phyloP scores from a whole-genome alignment of 2,329 filamentous ascomycete genomes.

The Paraphoma sp. region DNA sequence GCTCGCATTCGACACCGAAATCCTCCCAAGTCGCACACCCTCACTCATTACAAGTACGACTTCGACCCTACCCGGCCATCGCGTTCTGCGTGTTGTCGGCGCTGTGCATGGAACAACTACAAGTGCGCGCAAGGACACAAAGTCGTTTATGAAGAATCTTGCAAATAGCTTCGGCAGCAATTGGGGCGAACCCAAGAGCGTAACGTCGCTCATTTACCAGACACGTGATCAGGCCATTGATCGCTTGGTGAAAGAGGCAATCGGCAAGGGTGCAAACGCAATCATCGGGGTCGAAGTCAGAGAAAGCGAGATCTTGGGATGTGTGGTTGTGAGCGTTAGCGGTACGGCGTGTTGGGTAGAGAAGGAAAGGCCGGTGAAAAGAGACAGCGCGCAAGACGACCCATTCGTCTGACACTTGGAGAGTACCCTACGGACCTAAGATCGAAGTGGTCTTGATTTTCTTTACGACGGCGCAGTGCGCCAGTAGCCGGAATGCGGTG shows the following conservation, averaged over 20 bases:
- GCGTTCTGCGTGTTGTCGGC: constrained; percentile 32
- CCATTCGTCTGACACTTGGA: constrained; percentile 7
- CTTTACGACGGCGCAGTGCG: neutral
- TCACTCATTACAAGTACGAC: constrained; percentile 40
- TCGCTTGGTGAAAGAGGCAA: constrained; percentile 41
- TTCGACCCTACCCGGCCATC: constrained; percentile 33
- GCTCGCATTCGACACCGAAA: constrained; percentile 28
- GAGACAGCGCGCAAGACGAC: constrained; percentile 30
- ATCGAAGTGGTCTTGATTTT: no score
- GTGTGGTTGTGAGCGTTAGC: constrained; percentile 40
- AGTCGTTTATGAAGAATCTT: constrained; percentile 42
- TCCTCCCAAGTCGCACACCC: constrained; percentile 32
- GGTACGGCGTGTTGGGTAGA: constrained; percentile 42
- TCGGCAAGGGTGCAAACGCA: constrained; percentile 41
- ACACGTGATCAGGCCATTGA: constrained; percentile 45
- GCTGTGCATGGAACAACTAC: constrained; percentile 41
- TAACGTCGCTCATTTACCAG: constrained; percentile 41
- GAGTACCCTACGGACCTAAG: no score
- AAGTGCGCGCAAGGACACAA: constrained; percentile 42
- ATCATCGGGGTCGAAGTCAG: constrained; percentile 38
- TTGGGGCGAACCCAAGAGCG: constrained; percentile 39
- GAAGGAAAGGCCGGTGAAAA: constrained; percentile 25
- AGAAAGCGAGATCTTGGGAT: constrained; percentile 43
- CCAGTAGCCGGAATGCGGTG: no score
- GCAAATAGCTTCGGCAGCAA: constrained; percentile 22